Evolutionary conservation across 2,329 filamentous ascomycete species (phyloP).

Genomic region (Cladosporium sp.): DNA sequence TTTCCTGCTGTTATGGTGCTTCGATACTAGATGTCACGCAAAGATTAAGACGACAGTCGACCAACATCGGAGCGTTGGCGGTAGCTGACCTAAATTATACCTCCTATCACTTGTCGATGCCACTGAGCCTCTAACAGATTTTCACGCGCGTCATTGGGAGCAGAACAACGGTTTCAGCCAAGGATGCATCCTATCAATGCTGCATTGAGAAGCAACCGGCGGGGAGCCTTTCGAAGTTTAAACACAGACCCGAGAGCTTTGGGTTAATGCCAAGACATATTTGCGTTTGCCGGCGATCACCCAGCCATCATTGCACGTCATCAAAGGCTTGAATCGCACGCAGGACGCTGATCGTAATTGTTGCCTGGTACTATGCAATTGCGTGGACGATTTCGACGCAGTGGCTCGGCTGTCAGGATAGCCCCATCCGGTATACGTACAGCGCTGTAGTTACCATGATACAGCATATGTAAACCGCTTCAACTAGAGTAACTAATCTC

Average conservation of each 20-base stretch:
- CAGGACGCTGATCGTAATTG: not conserved
- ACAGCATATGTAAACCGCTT: conserved; percentile 8
- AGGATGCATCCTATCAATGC: not conserved
- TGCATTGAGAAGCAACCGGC: not conserved
- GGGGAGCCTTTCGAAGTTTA: not conserved
- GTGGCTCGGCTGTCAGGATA: not conserved
- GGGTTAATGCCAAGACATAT: not conserved
- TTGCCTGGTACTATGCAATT: not conserved
- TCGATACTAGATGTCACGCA: not conserved
- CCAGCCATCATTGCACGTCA: not conserved
- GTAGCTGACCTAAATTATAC: not conserved
- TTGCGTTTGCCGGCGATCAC: not conserved
- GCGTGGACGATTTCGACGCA: not conserved
- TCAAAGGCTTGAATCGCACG: not conserved
- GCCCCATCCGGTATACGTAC: not conserved
- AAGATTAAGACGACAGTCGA: not conserved
- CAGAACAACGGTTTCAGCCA: conserved; percentile 10
- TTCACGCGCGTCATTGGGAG: conserved; percentile 3
- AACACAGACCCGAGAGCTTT: conserved; percentile 3
- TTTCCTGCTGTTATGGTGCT: not conserved
- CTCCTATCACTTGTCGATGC: not conserved
- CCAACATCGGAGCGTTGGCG: not conserved
- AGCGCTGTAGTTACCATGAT: not conserved
- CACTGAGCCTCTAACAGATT: not conserved
- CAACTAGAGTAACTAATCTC: conserved; percentile 73